These are phyloP conservation scores for Dothideomycetes sp. DNA, from an alignment of 2,329 filamentous ascomycete genomes.

Conservation along the genomic window DNA sequence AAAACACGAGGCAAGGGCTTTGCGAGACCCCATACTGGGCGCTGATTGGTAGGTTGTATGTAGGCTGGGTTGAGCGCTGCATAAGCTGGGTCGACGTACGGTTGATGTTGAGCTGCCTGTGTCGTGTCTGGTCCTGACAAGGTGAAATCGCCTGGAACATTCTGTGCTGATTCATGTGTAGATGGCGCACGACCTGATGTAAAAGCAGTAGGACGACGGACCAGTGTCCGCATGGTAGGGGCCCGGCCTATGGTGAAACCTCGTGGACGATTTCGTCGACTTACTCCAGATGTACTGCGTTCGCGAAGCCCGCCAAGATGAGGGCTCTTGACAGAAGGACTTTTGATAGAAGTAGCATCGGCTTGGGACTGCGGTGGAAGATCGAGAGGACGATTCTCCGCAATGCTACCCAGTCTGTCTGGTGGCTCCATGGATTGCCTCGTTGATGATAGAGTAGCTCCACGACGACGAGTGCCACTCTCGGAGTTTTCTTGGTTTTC, in stretches of 20 bases:
- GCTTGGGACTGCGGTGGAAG: background rate
- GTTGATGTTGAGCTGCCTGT: slow-evolving; percentile 3
- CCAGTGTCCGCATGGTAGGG: background rate
- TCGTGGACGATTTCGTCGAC: background rate
- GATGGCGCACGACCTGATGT: slow-evolving; percentile 1
- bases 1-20: slow-evolving; percentile 5
- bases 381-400: background rate
- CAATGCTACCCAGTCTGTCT: background rate
- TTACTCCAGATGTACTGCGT: background rate
- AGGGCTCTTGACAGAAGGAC: background rate
- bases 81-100: slow-evolving; percentile 7
- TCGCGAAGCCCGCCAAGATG: background rate
- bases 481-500: background rate
- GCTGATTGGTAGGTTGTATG: slow-evolving; percentile 1
- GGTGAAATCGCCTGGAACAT: background rate
- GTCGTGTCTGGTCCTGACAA: slow-evolving; percentile 4
- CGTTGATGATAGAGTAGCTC: background rate
- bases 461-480: background rate
- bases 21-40: slow-evolving; percentile 5
- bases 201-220: background rate
- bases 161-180: slow-evolving; percentile 1
- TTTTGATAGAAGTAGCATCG: background rate
- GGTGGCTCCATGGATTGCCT: background rate
- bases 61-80: slow-evolving; percentile 6
- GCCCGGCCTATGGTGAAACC: background rate